A percentile compares a stretch with the other conserved stretches of the same genome.
Evolutionary conservation across 2,329 filamentous ascomycete species (phyloP).

Genomic region (Diplocarpon rosae): DNA sequence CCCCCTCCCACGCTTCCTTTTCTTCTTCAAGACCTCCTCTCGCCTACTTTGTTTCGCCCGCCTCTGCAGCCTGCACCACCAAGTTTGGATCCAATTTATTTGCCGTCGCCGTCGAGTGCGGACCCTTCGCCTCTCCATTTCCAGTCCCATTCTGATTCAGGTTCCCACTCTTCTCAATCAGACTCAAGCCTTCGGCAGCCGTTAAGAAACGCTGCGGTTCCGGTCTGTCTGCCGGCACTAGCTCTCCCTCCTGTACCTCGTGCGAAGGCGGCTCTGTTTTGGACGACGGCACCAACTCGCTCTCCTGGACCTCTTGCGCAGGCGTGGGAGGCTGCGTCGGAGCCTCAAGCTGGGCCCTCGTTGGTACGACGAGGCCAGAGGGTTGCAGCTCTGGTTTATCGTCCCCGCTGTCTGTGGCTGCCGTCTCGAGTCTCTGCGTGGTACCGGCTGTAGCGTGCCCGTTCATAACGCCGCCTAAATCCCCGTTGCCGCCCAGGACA

Average conservation of each 20-base stretch:
- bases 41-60: background rate
- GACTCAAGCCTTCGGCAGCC: constrained; percentile 11
- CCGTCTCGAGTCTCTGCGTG: background rate
- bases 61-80: background rate
- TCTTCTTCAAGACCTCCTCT: too few species aligned
- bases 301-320: constrained; percentile 11
- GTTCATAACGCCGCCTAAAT: constrained; percentile 1
- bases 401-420: background rate
- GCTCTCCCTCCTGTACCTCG: constrained; percentile 15
- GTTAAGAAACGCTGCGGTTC: constrained; percentile 20
- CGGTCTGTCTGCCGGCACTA: constrained; percentile 14
- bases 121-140: constrained; percentile 1
- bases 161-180: constrained; percentile 15
- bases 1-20: too few species aligned
- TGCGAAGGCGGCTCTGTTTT: constrained; percentile 13
- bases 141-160: constrained; percentile 5
- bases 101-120: constrained; percentile 8
- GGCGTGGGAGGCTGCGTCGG: background rate
- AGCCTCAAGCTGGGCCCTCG: constrained; percentile 1
- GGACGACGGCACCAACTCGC: constrained; percentile 11
- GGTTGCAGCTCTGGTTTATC: background rate
- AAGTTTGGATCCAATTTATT: constrained; percentile 11
- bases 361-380: background rate
- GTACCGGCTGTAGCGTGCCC: background rate
- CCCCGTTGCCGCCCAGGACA: background rate